phyloP scores from a whole-genome alignment of 768 basidiomycete species.

The Amanita jacksonii region DNA sequence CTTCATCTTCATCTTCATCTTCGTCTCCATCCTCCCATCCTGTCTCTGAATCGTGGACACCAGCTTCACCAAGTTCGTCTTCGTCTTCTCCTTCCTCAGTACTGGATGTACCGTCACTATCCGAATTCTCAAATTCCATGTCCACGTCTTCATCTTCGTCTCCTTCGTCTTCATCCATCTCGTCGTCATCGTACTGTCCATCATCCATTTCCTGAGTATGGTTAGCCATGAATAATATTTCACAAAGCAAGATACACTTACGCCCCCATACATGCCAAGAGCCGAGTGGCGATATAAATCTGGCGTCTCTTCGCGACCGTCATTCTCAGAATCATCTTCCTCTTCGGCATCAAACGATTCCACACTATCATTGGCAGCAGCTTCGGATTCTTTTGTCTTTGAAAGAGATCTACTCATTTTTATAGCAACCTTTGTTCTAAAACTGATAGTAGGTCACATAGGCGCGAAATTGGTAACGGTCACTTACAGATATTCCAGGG shows the following conservation, averaged over 20 bases:
- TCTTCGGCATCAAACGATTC: slow-evolving; percentile 49
- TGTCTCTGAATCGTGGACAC: slow-evolving; percentile 41
- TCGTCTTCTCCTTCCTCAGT: slow-evolving; percentile 63
- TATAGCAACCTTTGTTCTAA: slow-evolving; percentile 91
- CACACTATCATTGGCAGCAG: slow-evolving; percentile 35
- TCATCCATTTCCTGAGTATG: slow-evolving; percentile 74
- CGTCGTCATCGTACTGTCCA: slow-evolving; percentile 54
- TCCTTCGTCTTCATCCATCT: slow-evolving; percentile 76
- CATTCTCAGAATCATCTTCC: slow-evolving; percentile 47
- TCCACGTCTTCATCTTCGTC: slow-evolving; percentile 79
- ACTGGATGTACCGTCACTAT: slow-evolving; percentile 72
- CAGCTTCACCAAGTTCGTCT: slow-evolving; percentile 60
- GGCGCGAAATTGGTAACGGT: slow-evolving; percentile 5
- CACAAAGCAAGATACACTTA: slow-evolving; percentile 30
- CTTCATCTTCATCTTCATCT: slow-evolving; percentile 41
- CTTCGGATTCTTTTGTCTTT: slow-evolving; percentile 50
- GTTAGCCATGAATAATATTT: slow-evolving; percentile 7
- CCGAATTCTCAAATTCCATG: slow-evolving; percentile 81
- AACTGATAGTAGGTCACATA: slow-evolving; percentile 9
- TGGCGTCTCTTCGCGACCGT: slow-evolving; percentile 70
- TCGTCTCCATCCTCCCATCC: slow-evolving; percentile 45
- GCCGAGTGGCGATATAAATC: slow-evolving; percentile 96
- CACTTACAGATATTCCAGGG: slow-evolving; percentile 80
- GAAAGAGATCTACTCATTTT: slow-evolving; percentile 84
- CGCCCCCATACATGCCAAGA: slow-evolving; percentile 89